These are phyloP conservation scores for Metschnikowia lachancei DNA, from an alignment of 805 yeast species.

Conservation along the genomic window DNA sequence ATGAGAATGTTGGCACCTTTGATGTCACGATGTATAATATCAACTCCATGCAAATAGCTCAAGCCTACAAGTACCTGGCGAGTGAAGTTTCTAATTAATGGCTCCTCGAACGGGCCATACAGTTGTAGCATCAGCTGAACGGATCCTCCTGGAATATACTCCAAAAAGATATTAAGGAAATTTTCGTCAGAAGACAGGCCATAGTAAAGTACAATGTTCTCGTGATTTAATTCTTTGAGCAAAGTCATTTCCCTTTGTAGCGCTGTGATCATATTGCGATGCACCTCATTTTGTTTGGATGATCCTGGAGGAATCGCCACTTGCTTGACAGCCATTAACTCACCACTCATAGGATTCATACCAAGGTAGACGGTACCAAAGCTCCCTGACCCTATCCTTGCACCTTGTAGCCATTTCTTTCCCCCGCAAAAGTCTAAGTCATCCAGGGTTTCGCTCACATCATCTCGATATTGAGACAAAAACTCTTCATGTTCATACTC, in stretches of 20 bases:
- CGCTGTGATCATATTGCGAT: slow-evolving; percentile 66
- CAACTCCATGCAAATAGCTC: slow-evolving; percentile 67
- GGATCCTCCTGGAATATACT: slow-evolving; percentile 44
- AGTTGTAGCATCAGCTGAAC: slow-evolving; percentile 64
- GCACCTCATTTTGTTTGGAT: slow-evolving; percentile 30
- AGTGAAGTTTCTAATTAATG: slow-evolving; percentile 66
- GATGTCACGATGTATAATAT: slow-evolving; percentile 81
- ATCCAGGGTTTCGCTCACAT: slow-evolving; percentile 29
- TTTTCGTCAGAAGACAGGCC: slow-evolving; percentile 80
- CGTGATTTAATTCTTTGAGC: slow-evolving; percentile 78
- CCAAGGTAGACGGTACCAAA: slow-evolving; percentile 94
- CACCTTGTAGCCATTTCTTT: slow-evolving; percentile 83
- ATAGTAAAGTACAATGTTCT: slow-evolving; percentile 85
- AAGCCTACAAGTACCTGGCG: slow-evolving; percentile 76
- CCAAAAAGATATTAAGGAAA: slow-evolving; percentile 69
- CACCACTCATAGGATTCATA: slow-evolving; percentile 89
- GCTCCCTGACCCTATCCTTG: slow-evolving; percentile 90
- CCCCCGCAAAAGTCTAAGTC: slow-evolving; percentile 26
- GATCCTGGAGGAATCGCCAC: slow-evolving; percentile 61
- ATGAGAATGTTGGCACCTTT: slow-evolving; percentile 86
- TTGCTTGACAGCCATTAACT: slow-evolving; percentile 95
- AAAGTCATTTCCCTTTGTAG: slow-evolving; percentile 77
- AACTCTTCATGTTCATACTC: slow-evolving; percentile 15
- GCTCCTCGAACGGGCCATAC: slow-evolving; percentile 80
- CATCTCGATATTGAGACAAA: slow-evolving; percentile 29